A percentile compares a stretch with the other conserved stretches of the same genome.
Evolutionary conservation across 257 asterid genomes (phyloP).

Genomic region (Oldenlandia corymbosa): DNA sequence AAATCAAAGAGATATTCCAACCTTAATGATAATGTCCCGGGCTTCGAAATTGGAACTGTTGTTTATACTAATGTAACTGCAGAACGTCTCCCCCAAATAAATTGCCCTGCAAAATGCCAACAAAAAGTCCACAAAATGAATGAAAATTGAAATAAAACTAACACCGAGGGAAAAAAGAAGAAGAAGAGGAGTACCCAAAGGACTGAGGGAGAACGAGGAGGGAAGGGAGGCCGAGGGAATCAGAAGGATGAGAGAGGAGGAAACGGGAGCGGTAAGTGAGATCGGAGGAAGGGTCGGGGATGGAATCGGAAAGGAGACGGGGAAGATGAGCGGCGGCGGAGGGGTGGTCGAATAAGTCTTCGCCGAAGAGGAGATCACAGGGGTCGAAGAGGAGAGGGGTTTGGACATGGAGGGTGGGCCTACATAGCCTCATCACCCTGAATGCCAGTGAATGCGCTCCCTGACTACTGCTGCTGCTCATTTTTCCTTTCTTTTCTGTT

Average conservation of each 20-base stretch:
- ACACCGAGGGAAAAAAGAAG: background rate
- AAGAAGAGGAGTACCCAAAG: constrained; percentile 55
- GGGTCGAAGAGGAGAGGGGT: constrained; percentile 80
- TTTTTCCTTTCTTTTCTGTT: constrained; percentile 8
- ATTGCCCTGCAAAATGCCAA: constrained; percentile 65
- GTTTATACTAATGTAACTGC: constrained; percentile 95
- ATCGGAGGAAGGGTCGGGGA: constrained; percentile 55
- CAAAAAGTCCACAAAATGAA: background rate
- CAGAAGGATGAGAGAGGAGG: constrained; percentile 73
- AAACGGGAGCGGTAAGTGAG: constrained; percentile 72
- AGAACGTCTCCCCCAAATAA: constrained; percentile 96
- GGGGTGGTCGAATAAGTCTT: constrained; percentile 86
- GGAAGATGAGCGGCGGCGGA: constrained; percentile 65
- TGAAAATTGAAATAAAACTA: background rate
- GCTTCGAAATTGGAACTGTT: constrained; percentile 86
- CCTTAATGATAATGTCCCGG: constrained; percentile 87
- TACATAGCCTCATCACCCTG: constrained; percentile 87
- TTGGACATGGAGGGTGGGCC: constrained; percentile 83
- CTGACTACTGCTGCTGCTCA: constrained; percentile 51
- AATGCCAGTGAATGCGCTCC: constrained; percentile 83
- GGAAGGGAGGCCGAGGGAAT: constrained; percentile 82
- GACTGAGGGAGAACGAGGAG: constrained; percentile 94
- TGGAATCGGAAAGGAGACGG: constrained; percentile 44
- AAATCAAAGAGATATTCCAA: constrained; percentile 11
- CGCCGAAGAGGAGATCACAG: constrained; percentile 83